Conservation (phyloP, 2,329 filamentous ascomycete species). For the Alternaria ethzedia region DNA sequence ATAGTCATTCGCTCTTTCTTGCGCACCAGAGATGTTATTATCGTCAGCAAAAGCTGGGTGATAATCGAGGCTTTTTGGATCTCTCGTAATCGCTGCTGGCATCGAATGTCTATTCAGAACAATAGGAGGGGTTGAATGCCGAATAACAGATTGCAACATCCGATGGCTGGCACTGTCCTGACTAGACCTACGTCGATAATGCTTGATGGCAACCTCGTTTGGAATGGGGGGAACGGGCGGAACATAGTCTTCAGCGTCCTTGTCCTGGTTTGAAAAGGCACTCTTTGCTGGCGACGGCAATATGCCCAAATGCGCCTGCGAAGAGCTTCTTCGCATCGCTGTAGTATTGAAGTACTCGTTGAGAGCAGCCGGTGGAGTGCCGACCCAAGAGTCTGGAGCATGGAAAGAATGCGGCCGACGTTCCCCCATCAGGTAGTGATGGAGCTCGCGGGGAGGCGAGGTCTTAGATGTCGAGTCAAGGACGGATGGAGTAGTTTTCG, state of each 20-base stretch:
- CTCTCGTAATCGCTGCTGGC: constrained; percentile 4
- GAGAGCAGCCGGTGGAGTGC: constrained; percentile 12
- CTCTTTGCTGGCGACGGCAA: constrained; percentile 41
- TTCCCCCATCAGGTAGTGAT: constrained; percentile 15
- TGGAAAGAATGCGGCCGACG: constrained; percentile 40
- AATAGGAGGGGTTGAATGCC: constrained; percentile 30
- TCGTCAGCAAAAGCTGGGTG: constrained; percentile 5
- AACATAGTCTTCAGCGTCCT: constrained; percentile 26
- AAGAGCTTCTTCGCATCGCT: constrained; percentile 3
- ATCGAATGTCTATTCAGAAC: constrained; percentile 5
- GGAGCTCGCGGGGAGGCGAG: constrained; percentile 34
- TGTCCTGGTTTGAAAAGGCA: constrained; percentile 28
- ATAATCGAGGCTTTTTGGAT: neutral
- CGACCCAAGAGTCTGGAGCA: constrained; percentile 38
- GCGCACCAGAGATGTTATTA: neutral
- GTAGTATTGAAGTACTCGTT: constrained; percentile 17
- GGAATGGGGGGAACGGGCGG: constrained; percentile 42
- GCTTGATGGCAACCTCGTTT: constrained; percentile 18
- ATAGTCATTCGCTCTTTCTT: neutral
- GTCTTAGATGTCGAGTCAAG: constrained; percentile 22
- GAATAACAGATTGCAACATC: constrained; percentile 38
- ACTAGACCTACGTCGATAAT: constrained; percentile 13
- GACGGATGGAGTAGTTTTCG: constrained; percentile 17
- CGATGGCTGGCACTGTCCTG: constrained; percentile 29
- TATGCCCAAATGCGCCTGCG: constrained; percentile 25